Evolutionary conservation across 176 grass and related monocot genomes (phyloP), one percentile per base, ranked within the genome.

Genomic region (maize (Zea mays)): DNA sequence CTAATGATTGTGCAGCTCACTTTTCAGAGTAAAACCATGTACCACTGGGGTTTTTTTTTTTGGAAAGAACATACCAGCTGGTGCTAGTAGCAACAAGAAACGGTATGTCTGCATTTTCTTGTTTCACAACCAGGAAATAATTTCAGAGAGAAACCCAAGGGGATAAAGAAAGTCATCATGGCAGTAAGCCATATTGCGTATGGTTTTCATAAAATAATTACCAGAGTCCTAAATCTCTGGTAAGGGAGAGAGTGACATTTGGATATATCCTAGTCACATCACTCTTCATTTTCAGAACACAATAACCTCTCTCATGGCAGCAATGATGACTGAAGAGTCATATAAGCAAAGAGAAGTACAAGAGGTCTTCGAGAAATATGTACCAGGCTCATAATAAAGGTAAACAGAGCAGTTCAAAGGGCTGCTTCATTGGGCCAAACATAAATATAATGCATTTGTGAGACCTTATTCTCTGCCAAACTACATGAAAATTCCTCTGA

Each of bases 111-210:
- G 64, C 4, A 83, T 2, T 69, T 67, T 69, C 59, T 65, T 65
- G 7, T 42, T 73, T 50, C 39, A 42, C 36, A 54, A n/a, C 79
- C 47, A 73, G 5, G 19, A 5, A 59, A 49, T 36, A 13, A 39
- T 74, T 64, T 13, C 4, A 44, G 36, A 57, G 27, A 13, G 0
- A 7, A 17, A 77, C 3, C 10, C 12, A 66, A 48, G 45, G 34
- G 27, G 11, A 3, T 79, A 71, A 14, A 79, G 6, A 74, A 40
- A 68, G 61, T 80, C 13, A 51, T 61, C 62, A 64, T 66, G n/a
- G 12, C 66, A 13, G 34, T 14, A 60, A 74, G 50, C 7, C 17
- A 52, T 60, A n/a, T 10, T 67, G 6, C 0, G 36, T 38, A 12
- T 7, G n/a, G 2, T n/a, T 64, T 71, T 36, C 36, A 44, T 44